Base-by-base conservation (phyloP, 164 flowering plant species). In the Cinnamomum chago region DNA sequence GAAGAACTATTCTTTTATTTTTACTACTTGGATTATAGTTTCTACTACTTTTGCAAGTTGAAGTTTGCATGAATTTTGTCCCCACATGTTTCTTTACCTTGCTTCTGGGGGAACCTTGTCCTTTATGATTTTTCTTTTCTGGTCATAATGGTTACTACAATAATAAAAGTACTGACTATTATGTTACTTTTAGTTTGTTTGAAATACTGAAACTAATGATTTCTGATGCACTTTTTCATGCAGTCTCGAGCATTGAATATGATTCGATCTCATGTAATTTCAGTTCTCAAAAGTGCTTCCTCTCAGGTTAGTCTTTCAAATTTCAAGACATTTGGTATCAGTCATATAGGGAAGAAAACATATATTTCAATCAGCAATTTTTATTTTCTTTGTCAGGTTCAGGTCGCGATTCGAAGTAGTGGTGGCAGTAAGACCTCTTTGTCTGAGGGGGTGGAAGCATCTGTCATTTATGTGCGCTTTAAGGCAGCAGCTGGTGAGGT, bases 401-500 rank as follows among this genome's bases (percentile, higher is more conserved):
- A 86, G 72, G 83, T 81, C 60, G 93, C 92, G 23, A 84, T 95
- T 24, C 83, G 86, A 47, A 82, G 80, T 67, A 91, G 84, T 82
- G 85, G 84, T 75, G 88, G 86, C 35, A 83, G 82, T 78, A 91
- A 83, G 78, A 70, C 80, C 60, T 69, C 93, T 84, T 83, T 95
- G 40, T 88, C 98, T 68, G 99, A 93, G 83, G 92, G 92, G 80
- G 92, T 93, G 65, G 99, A 95, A 81, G 90, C 98, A 80, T 95
- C 99, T 74, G 83, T 91, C 47, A 88, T 95, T 40, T 93, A 95
- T 87, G 97, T 93, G 70, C 90, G 98, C 68, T 95, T 95, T 81
- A 90, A 95, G 85, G 99, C 97, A 70, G 96, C 99, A 65, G 97
- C 98, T 14, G 87, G 87, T 78, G 98, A 93, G 98, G 98, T 92